Percentiles rank a stretch among this genome's conserved stretches.
Evolutionary conservation across 106 monocot species (phyloP).

Genomic region (Allium cepa): DNA sequence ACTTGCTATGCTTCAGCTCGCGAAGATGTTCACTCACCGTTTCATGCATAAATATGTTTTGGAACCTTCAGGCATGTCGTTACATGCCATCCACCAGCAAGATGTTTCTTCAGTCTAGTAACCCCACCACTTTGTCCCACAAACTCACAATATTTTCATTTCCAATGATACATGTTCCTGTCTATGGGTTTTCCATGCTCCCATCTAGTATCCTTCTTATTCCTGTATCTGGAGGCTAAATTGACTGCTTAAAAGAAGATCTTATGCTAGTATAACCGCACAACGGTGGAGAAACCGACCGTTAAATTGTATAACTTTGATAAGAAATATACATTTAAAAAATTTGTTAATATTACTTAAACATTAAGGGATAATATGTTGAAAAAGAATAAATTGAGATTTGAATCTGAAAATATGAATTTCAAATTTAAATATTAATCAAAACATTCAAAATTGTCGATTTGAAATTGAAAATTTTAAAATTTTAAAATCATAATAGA

Average conservation of each 20-base stretch:
- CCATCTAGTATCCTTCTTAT: constrained; percentile 36
- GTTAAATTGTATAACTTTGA: no score
- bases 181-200: constrained; percentile 27
- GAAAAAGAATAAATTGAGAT: no score
- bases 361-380: no score
- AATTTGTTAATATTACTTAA: no score
- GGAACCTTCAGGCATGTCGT: constrained; percentile 26
- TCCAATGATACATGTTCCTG: constrained; percentile 40
- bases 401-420: no score
- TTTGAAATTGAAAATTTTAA: no score
- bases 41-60: constrained; percentile 11
- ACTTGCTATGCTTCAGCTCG: constrained; percentile 1
- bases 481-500: no score
- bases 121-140: constrained; percentile 41
- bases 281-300: no score
- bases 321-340: no score
- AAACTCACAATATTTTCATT: constrained; percentile 40
- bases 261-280: no score
- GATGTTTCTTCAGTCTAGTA: constrained; percentile 41
- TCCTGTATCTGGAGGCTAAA: constrained; percentile 1
- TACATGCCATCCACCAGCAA: constrained; percentile 27
- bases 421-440: no score
- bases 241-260: constrained; percentile 5
- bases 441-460: no score
- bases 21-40: constrained; percentile 15